Percentiles rank a stretch among this genome's conserved stretches.
phyloP scores from a whole-genome alignment of 495 filamentous ascomycete species.

The Sporormia fimetaria region DNA sequence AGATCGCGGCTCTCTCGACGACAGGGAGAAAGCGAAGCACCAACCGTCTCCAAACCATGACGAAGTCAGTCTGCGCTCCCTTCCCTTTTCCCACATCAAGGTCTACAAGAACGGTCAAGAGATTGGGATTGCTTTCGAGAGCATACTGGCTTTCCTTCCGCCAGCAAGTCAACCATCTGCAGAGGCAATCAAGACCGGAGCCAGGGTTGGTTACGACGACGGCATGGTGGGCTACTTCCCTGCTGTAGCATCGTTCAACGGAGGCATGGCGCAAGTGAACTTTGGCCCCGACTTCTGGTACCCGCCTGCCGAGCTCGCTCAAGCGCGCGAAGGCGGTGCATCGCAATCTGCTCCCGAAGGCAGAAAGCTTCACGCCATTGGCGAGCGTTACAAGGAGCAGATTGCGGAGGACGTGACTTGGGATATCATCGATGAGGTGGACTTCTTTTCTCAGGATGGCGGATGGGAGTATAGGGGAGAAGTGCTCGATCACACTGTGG shows the following conservation, averaged over 20 bases:
- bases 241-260: conserved; percentile 80
- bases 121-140: conserved; percentile 78
- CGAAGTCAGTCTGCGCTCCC: conserved; percentile 59
- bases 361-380: conserved; percentile 45
- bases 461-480: conserved; percentile 33
- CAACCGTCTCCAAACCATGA: conserved; percentile 59
- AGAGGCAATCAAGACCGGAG: conserved; percentile 61
- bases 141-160: conserved; percentile 83
- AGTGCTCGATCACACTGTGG: conserved; percentile 2
- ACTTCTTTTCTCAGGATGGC: conserved; percentile 61
- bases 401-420: conserved; percentile 90
- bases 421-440: conserved; percentile 85
- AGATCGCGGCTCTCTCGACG: conserved; percentile 50
- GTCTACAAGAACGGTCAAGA: conserved; percentile 84
- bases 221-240: conserved; percentile 93
- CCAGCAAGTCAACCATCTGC: conserved; percentile 71
- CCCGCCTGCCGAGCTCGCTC: conserved; percentile 49
- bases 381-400: conserved; percentile 82
- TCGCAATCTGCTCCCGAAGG: conserved; percentile 40
- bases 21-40: no score
- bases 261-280: conserved; percentile 82
- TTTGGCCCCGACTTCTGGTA: conserved; percentile 86
- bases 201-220: conserved; percentile 77
- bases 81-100: conserved; percentile 75
- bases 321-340: conserved; percentile 35